Percentiles rank a stretch among this genome's conserved stretches.
Evolutionary conservation across 2,329 filamentous ascomycete species (phyloP).

Genomic region (Didymella keratinophila): DNA sequence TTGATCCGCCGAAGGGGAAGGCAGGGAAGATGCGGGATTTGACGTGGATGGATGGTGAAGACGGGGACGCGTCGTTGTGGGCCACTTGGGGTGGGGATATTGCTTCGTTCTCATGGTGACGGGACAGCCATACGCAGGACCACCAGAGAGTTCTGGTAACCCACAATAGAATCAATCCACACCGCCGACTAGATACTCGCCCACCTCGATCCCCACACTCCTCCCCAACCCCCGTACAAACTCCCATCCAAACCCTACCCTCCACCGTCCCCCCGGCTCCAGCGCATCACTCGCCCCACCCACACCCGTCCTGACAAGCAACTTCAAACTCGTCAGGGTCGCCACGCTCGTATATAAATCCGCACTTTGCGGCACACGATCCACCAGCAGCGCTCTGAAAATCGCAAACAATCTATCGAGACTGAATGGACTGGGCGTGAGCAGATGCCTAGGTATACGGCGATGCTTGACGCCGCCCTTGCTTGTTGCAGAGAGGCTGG

Average conservation of each 20-base stretch:
- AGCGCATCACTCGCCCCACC: constrained; percentile 65
- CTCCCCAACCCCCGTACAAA: constrained; percentile 73
- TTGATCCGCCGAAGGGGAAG: constrained; percentile 15
- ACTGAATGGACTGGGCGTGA: constrained; percentile 79
- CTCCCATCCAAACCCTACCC: constrained; percentile 82
- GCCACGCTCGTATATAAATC: constrained; percentile 67
- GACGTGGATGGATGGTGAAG: constrained; percentile 40
- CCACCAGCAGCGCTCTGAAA: constrained; percentile 69
- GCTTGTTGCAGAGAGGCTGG: constrained; percentile 33
- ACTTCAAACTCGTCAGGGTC: constrained; percentile 73
- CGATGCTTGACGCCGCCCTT: constrained; percentile 60
- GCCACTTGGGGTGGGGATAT: constrained; percentile 32
- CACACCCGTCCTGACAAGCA: constrained; percentile 71
- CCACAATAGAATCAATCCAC: too few species aligned
- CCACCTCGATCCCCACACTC: constrained; percentile 78
- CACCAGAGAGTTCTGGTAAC: too few species aligned
- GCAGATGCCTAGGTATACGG: constrained; percentile 77
- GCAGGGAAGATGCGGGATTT: constrained; percentile 31
- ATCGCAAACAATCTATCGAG: constrained; percentile 82
- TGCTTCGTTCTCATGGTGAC: constrained; percentile 29
- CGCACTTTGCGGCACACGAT: constrained; percentile 53
- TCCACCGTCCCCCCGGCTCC: constrained; percentile 76
- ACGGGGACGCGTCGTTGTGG: constrained; percentile 36
- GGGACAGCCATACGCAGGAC: neutral
- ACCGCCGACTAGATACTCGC: constrained; percentile 64